These are phyloP conservation scores for Diaporthe batatas DNA, from an alignment of 2,329 filamentous ascomycete genomes.

Conservation along the genomic window DNA sequence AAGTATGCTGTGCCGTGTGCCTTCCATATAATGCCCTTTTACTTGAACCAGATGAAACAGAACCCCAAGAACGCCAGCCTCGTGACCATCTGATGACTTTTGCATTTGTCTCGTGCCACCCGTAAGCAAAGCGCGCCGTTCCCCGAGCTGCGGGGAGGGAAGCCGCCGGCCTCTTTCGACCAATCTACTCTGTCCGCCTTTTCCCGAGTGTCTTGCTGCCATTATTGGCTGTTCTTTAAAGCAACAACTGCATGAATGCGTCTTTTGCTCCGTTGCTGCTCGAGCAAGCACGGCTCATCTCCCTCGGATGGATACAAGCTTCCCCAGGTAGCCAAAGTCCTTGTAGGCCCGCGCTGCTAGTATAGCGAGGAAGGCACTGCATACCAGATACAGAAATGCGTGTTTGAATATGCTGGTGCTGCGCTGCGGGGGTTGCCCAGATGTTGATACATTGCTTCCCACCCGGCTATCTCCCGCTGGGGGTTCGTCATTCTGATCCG, in stretches of 20 bases:
- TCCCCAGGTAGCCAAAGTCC: not conserved
- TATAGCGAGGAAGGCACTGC: not conserved
- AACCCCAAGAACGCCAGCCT: slow-evolving; percentile 13
- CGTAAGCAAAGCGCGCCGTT: not conserved
- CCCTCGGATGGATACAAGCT: not conserved
- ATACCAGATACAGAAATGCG: not conserved
- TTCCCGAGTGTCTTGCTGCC: not conserved
- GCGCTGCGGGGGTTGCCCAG: not conserved
- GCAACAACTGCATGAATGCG: not conserved
- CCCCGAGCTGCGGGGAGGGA: not conserved
- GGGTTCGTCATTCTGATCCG: not conserved
- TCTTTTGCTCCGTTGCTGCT: too few relatives aligned
- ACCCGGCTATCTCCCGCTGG: not conserved
- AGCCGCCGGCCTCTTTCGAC: not conserved
- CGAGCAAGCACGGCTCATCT: not conserved
- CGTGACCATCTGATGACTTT: too few relatives aligned
- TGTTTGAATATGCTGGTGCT: not conserved
- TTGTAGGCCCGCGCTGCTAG: slow-evolving; percentile 15
- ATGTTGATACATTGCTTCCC: not conserved
- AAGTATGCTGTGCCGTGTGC: slow-evolving; percentile 21
- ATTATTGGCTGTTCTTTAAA: not conserved
- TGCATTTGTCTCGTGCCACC: not conserved
- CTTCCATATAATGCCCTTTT: slow-evolving; percentile 12
- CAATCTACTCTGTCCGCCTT: not conserved
- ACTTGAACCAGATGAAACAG: slow-evolving; percentile 10